phyloP scores from a whole-genome alignment of 257 asterid species.

The Capsicum pubescens region DNA sequence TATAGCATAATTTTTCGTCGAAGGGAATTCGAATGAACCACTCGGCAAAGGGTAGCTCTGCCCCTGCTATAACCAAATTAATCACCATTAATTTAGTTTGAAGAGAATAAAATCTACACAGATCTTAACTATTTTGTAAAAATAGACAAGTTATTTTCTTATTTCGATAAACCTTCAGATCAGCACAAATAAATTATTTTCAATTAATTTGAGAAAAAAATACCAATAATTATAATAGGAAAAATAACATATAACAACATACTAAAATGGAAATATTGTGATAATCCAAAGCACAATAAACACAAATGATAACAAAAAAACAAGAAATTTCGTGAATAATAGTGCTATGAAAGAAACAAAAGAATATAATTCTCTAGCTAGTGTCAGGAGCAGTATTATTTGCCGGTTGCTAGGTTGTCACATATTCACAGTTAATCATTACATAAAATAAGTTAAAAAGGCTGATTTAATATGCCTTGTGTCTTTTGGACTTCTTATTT shows the following conservation, averaged over 20 bases:
- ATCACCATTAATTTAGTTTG: too few species aligned
- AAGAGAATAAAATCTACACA: neutral
- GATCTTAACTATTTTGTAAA: neutral
- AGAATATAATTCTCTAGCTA: neutral
- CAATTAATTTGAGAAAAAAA: neutral
- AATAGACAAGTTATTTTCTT: neutral
- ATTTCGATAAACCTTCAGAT: too few species aligned
- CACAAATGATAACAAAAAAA: neutral
- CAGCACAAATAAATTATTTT: too few species aligned
- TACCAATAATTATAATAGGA: neutral
- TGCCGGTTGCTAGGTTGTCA: neutral
- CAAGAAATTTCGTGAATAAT: neutral
- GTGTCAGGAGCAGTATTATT: neutral
- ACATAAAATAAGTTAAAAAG: neutral
- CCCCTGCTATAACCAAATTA: too few species aligned
- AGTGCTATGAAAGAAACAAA: neutral
- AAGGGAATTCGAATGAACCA: too few species aligned
- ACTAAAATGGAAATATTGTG: neutral
- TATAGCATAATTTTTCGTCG: too few species aligned
- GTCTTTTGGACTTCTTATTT: neutral
- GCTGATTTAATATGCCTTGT: neutral
- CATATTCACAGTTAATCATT: neutral
- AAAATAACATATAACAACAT: neutral
- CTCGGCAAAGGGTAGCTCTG: too few species aligned
- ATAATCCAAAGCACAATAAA: neutral